Base-by-base conservation (phyloP, 2,329 filamentous ascomycete genomes). In the Biscogniauxia sp. region DNA sequence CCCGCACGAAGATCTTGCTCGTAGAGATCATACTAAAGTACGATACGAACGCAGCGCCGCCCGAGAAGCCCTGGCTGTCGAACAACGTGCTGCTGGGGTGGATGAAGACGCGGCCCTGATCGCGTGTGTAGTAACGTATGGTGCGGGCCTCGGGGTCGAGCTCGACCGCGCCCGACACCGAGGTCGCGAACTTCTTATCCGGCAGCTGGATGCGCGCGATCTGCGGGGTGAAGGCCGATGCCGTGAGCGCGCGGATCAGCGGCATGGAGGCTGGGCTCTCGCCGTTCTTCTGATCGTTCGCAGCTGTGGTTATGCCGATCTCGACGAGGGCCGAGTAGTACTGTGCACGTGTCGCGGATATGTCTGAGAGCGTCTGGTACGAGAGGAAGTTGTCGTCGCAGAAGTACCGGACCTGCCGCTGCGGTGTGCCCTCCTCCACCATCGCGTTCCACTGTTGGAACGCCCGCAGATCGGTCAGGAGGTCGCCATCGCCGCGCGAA, bases 11-110 rank as follows among this genome's bases (percentile, higher is more conserved):
- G 2, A 97, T 86, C 79, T 98, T 98, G 72, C 86, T 90, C 0
- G 93, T 98, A 3, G 90, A 88, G 78, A 98, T 95, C 76, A 97
- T 93, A 56, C 85, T 91, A 75, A 97, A 97, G 75, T 97, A 98
- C 57, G 88, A 89, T 74, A 99, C 80, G 74, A 94, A 98, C 1
- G 86, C 83, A 5, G 90, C 89, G 56, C 88, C 86, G 7, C 84
- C 88, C 2, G 90, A 85, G 72, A 96, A 97, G 0, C 82, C 84
- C 72, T 96, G 91, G 11, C 87, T 88, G 56, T 88, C 89, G 74
- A 98, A 98, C 9, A 98, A 81, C 0, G 90, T 93, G 52, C 91
- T 96, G 68, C 87, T 88, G 0, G 95, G 95, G 72, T 99, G 95
- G 17, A 98, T 88, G 75, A 99, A 99, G 13, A 98, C 92, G 6